phyloP scores from a whole-genome alignment of 2,329 filamentous ascomycete species.

The Penicillium sp. region DNA sequence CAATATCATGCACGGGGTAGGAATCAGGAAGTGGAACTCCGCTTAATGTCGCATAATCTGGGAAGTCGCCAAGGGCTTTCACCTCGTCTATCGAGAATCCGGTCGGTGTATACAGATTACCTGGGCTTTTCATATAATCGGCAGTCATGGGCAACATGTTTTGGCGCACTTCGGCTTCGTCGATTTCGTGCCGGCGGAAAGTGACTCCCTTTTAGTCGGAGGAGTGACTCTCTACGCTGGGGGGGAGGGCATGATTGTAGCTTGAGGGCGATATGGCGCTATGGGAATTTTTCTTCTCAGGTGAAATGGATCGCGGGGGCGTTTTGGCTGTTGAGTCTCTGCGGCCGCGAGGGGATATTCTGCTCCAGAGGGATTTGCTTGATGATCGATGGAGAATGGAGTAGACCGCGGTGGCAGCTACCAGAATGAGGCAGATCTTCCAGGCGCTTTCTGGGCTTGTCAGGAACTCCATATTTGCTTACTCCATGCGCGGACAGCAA shows the following conservation, averaged over 20 bases:
- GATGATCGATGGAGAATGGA: conserved; percentile 31
- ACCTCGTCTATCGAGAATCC: conserved; percentile 72
- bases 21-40: conserved; percentile 70
- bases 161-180: conserved; percentile 34
- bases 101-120: conserved; percentile 58
- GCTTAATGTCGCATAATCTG: conserved; percentile 72
- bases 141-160: conserved; percentile 42
- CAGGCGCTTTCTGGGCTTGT: conserved; percentile 20
- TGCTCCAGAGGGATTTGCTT: conserved; percentile 41
- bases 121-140: conserved; percentile 39
- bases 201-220: conserved; percentile 24
- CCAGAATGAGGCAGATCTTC: conserved; percentile 23
- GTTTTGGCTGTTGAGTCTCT: conserved; percentile 51
- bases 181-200: conserved; percentile 25
- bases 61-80: conserved; percentile 70
- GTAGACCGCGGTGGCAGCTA: conserved; percentile 27
- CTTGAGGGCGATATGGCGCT: conserved; percentile 30
- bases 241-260: conserved; percentile 54
- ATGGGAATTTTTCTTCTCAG: conserved; percentile 44
- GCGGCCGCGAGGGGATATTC: conserved; percentile 41
- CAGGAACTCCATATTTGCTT: conserved; percentile 20
- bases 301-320: conserved; percentile 55
- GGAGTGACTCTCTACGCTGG: conserved; percentile 52
- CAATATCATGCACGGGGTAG: conserved; percentile 65
- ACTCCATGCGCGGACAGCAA: conserved; percentile 1